Evolutionary conservation across 371 early-diverging fungal genomes (phyloP), one percentile per base, ranked within the genome.

Genomic region (Apophysomyces elegans): DNA sequence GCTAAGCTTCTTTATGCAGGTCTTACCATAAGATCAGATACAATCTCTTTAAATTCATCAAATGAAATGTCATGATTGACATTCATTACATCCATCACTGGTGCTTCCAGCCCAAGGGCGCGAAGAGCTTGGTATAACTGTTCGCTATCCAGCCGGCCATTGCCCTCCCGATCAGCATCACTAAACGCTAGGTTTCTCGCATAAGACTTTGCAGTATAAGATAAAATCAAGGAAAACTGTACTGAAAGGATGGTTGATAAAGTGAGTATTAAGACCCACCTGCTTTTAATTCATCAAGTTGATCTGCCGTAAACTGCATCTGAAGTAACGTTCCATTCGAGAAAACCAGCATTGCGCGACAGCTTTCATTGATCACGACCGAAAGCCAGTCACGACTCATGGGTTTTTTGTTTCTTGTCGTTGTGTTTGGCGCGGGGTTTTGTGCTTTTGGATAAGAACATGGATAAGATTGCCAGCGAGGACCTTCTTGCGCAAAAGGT

Each of bases 401-500:
- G 54, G 21, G 54, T n/a, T 50, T 16, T 50, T 50, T 26, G 32
- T 4, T 50, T 50, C 9, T 5, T 50, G 54, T 50, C 21, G 11
- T 41, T 21, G 21, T 21, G 54, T 50, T 47, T 50, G 54, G 54
- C 21, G 54, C 54, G 54, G 54, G 54, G 54, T 50, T 50, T 50
- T 50, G 21, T 21, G 54, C 54, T 50, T 50, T 50, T 16, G 54
- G 21, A 50, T 21, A 50, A 50, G 54, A 50, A 50, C 54, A 50
- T 50, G 54, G 54, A 21, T 50, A 78, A 65, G 16, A 61, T 78
- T 13, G 71, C 75, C 32, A 75, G 75, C 57, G 79, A 78, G 56
- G 69, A 73, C 37, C 62, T 78, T 43, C 71, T 78, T 26, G 71
- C 73, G 43, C 68, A 73, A 13, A 78, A 78, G 70, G 79, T 73